Base-by-base conservation (phyloP, 352 stramenopile species). In the Phytophthora cryptogea region DNA sequence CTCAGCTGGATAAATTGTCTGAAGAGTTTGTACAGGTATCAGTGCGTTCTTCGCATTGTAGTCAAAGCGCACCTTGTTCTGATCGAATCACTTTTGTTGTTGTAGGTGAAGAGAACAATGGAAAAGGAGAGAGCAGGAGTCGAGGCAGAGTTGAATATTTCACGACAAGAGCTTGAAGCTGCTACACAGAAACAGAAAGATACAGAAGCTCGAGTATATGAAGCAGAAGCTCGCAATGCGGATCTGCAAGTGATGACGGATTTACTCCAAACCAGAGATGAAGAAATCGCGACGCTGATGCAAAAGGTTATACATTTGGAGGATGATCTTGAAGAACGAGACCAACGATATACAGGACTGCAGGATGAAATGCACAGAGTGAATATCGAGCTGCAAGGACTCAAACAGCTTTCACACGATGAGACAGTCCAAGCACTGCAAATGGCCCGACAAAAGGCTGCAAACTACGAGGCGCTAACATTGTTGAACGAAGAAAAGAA, bases 361-460 rank as follows among this genome's bases (percentile, higher is more conserved):
- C 65, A 72, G 44, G 45, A 55, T 0, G 72, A 88, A 47, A 32
- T 83, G 1, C 26, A 68, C 16, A 65, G 40, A 20, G 41, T 80
- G 8, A 63, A 68, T 8, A 44, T 13, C 0, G 72, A 86, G 37
- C 32, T 86, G 0, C 55, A 83, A 37, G 55, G 43, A 10, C 27
- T 76, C 10, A 72, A 75, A 20, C 70, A 84, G 36, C 63, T 88
- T 5, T 91, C 82, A 6, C 70, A 91, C 13, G 82, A 91, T 32
- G 82, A 91, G 8, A 91, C 79, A n/a, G 82, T 91, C 4, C 79
- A 85, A 59, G 79, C 74, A 11, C 70, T 91, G 8, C 82, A 91
- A 42, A 74, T 87, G n/a, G 79, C 71, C 16, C 51, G 82, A 8
- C 71, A 88, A 54, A 89, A 86, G 33, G 68, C 75, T 26, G 77